Conservation (phyloP, 192 early-diverging fungal genomes). For the Coemansia sp. region DNA sequence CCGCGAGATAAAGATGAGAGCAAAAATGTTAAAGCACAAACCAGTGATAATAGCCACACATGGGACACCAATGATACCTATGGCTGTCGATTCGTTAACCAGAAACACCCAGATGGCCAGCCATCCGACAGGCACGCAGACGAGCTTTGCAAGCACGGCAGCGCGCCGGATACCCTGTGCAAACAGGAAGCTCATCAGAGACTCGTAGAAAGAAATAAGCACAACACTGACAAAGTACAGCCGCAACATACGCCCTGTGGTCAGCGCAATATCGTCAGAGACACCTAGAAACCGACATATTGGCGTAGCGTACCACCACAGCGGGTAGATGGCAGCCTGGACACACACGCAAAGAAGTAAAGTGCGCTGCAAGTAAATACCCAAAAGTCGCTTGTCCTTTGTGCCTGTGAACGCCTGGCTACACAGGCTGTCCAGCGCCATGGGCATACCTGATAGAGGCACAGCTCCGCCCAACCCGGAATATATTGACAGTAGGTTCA, state of each 20-base stretch:
- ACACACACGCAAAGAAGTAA: slow-evolving; percentile 69
- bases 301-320: slow-evolving; percentile 54
- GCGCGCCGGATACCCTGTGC: slow-evolving; percentile 90
- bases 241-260: slow-evolving; percentile 65
- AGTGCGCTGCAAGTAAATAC: slow-evolving; percentile 74
- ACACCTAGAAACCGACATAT: slow-evolving; percentile 33
- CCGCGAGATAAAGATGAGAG: slow-evolving; percentile 56
- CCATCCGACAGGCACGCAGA: slow-evolving; percentile 70
- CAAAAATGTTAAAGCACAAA: slow-evolving; percentile 55
- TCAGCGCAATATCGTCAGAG: slow-evolving; percentile 64
- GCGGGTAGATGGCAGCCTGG: slow-evolving; percentile 64
- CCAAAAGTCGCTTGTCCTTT: slow-evolving; percentile 61
- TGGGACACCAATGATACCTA: slow-evolving; percentile 72
- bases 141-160: slow-evolving; percentile 65
- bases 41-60: slow-evolving; percentile 60
- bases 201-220: slow-evolving; percentile 77
- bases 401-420: slow-evolving; percentile 72
- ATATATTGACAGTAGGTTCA: slow-evolving; percentile 71
- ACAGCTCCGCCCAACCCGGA: slow-evolving; percentile 65
- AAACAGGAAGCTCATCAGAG: slow-evolving; percentile 80
- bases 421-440: slow-evolving; percentile 76
- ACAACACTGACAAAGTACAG: slow-evolving; percentile 71
- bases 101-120: slow-evolving; percentile 79
- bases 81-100: slow-evolving; percentile 42
- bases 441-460: slow-evolving; percentile 63